Evolutionary conservation across 2,329 filamentous ascomycete genomes (phyloP).

Genomic region (Aspergillus eucalypticola): DNA sequence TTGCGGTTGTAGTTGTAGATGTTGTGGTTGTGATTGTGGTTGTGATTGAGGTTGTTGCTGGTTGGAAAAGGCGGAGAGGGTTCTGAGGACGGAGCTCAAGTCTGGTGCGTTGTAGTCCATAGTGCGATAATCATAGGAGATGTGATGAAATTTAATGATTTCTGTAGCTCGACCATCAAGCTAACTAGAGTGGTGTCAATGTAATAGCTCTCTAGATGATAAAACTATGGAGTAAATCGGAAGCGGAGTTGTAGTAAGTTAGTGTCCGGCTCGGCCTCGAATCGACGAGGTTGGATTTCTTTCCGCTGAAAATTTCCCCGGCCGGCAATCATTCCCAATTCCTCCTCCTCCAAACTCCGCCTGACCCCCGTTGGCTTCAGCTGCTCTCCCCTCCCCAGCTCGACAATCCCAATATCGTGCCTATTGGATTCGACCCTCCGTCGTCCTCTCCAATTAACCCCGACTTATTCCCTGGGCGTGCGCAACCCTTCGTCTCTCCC

Average conservation of each 20-base stretch:
- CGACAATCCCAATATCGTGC: background rate
- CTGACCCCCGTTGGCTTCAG: background rate
- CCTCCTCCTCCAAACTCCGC: constrained; percentile 5
- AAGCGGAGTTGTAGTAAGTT: background rate
- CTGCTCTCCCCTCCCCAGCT: background rate
- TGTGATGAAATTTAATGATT: too few relatives aligned
- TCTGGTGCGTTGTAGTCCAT: constrained; percentile 36
- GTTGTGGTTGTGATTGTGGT: background rate
- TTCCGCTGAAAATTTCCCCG: constrained; percentile 23
- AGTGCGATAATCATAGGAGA: background rate
- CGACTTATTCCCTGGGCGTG: background rate
- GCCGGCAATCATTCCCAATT: background rate
- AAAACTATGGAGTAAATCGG: too few relatives aligned
- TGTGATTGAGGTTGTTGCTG: constrained; percentile 7
- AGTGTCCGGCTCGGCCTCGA: background rate
- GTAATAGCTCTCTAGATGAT: too few relatives aligned
- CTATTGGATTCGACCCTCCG: background rate
- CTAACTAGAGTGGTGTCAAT: too few relatives aligned
- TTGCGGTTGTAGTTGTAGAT: background rate
- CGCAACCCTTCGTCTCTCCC: background rate
- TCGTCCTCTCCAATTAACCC: too few relatives aligned
- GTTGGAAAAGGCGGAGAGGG: constrained; percentile 40
- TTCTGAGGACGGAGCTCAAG: constrained; percentile 44
- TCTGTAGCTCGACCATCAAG: too few relatives aligned
- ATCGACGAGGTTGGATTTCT: constrained; percentile 6